phyloP scores from a whole-genome alignment of 768 basidiomycete genomes.

The Boletus fagicola region DNA sequence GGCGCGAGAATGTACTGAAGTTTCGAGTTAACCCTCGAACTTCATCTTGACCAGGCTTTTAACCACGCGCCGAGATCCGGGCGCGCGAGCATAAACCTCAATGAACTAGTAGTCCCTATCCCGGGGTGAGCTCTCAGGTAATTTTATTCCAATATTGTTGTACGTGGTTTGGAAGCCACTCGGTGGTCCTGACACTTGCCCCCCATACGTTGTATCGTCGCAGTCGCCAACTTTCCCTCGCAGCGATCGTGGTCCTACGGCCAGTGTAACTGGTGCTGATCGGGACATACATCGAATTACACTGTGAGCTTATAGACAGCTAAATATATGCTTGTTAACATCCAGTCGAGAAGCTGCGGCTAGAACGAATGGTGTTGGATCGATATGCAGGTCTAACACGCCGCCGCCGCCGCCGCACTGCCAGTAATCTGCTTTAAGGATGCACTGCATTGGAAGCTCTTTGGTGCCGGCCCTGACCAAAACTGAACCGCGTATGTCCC shows the following conservation, averaged over 20 bases:
- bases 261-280: no score
- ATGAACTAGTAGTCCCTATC: no score
- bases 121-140: background rate
- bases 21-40: no score
- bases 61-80: no score
- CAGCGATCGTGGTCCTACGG: background rate
- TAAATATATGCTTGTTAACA: no score
- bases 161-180: background rate
- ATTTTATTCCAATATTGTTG: background rate
- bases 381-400: no score
- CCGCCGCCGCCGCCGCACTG: slow-evolving; percentile 1
- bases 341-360: no score
- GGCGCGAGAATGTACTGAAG: no score
- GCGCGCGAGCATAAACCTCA: no score
- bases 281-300: background rate
- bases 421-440: background rate
- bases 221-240: background rate
- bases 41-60: no score
- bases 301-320: no score
- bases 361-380: background rate
- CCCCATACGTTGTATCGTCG: background rate
- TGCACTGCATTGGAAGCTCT: background rate
- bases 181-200: background rate
- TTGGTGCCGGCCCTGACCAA: background rate
- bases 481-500: no score